These are phyloP conservation scores for Penicillium desertorum DNA, from an alignment of 495 filamentous ascomycete genomes.

Conservation along the genomic window DNA sequence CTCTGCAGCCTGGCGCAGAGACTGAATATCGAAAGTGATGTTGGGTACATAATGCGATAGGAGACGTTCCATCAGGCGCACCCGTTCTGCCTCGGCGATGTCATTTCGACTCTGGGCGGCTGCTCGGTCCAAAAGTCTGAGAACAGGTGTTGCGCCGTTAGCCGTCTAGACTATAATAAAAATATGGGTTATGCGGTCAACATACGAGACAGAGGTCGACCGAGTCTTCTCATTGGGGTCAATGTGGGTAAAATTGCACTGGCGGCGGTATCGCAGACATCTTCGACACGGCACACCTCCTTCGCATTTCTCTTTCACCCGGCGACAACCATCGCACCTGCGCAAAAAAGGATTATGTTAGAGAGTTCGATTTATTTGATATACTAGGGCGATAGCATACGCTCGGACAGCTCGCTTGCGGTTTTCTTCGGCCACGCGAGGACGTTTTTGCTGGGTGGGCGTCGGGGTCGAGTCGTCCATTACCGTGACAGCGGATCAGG, in stretches of 20 bases:
- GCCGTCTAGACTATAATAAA: not conserved
- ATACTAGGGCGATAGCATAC: constrained; percentile 22
- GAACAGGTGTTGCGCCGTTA: not conserved
- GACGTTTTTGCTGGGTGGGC: constrained; percentile 42
- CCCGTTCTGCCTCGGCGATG: constrained; percentile 44
- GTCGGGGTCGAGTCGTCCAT: constrained; percentile 32
- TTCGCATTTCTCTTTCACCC: constrained; percentile 54
- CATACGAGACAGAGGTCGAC: constrained; percentile 43
- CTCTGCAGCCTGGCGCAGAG: constrained; percentile 42
- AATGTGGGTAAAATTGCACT: constrained; percentile 50
- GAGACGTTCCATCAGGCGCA: constrained; percentile 47
- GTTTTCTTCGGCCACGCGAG: constrained; percentile 50
- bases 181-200: constrained; percentile 3
- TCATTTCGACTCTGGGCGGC: constrained; percentile 42
- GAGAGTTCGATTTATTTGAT: not conserved
- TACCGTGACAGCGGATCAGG: constrained; percentile 23
- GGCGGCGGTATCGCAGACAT: constrained; percentile 48
- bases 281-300: constrained; percentile 52
- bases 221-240: constrained; percentile 41
- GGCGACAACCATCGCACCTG: constrained; percentile 50
- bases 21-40: constrained; percentile 46
- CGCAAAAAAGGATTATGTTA: constrained; percentile 14
- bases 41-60: constrained; percentile 45
- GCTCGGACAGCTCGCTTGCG: constrained; percentile 51
- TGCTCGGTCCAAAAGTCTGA: constrained; percentile 39